phyloP scores from a whole-genome alignment of 2,329 filamentous ascomycete species.

The Sporothrix phasma region DNA sequence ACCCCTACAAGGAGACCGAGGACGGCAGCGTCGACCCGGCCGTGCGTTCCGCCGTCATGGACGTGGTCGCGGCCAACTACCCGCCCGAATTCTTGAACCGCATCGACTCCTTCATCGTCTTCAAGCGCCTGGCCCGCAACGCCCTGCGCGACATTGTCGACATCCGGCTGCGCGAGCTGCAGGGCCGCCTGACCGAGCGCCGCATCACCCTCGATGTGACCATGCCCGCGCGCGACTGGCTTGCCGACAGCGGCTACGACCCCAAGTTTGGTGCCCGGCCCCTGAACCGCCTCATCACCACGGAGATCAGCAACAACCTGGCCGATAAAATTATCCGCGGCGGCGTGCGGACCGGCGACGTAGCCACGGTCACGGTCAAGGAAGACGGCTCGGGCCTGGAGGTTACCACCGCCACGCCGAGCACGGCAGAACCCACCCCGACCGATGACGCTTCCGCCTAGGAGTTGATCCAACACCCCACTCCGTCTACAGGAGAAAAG shows the following conservation, averaged over 20 bases:
- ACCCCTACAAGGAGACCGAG: conserved; percentile 51
- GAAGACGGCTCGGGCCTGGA: conserved; percentile 50
- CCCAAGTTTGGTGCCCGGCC: conserved; percentile 85
- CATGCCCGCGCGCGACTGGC: conserved; percentile 68
- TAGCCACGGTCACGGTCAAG: conserved; percentile 59
- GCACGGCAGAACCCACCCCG: neutral
- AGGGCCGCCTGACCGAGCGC: conserved; percentile 71
- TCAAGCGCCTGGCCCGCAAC: conserved; percentile 69
- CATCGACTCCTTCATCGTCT: conserved; percentile 94
- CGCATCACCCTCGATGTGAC: conserved; percentile 68
- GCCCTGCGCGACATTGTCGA: conserved; percentile 89
- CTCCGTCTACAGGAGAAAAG: neutral
- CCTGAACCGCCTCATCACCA: conserved; percentile 81
- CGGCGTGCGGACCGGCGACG: conserved; percentile 64
- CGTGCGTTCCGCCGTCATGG: conserved; percentile 74
- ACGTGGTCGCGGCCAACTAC: conserved; percentile 65
- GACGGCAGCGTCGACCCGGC: conserved; percentile 62
- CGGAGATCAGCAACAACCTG: conserved; percentile 77
- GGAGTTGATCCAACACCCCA: neutral
- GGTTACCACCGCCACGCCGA: conserved; percentile 26
- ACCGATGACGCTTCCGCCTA: neutral
- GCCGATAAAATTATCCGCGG: conserved; percentile 90
- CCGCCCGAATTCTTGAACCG: conserved; percentile 94
- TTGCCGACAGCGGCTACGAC: conserved; percentile 83
- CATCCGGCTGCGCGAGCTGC: conserved; percentile 77